Evolutionary conservation across 78 protist species (phyloP), one percentile per base, ranked within the genome.

Genomic region (Creolimax fragrantissima): DNA sequence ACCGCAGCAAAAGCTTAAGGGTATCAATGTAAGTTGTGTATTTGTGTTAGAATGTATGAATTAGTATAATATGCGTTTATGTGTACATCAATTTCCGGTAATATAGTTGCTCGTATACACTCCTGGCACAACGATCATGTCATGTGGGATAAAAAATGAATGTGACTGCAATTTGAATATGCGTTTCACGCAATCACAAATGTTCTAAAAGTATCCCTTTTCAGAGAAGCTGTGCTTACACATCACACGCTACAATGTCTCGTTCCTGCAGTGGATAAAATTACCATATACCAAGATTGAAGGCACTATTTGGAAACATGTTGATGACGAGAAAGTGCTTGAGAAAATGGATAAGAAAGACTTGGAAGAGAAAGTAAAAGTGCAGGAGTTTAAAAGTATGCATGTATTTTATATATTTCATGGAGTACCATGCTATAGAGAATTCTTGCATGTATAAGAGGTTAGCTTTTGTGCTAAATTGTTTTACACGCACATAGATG

Each of bases 31-130:
- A 24, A 4, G 67, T 89, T 3, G 2, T 45, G 92, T 89, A 43
- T 3, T 35, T 89, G 92, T 58, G 91, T 11, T 41, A 7, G 81
- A 58, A 41, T 44, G 81, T 89, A 43, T n/a, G 42, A 58, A 81
- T 44, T 74, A 58, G 91, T 44, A 81, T 45, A 39, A 4, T 89
- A 43, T 45, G 81, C 32, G 42, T 41, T n/a, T 42, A 41, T 36
- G 92, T 45, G 92, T 89, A 85, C 11, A 44, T 45, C 88, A n/a
- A 47, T 58, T 83, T 11, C 45, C 47, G 91, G 39, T 42, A 47
- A 43, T 43, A 35, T 88, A 43, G 3, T 41, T 88, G 24, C 42
- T 5, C 43, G 7, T 2, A 3, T 58, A 17, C 17, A 17, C 17
- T 11, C 17, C 17, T 11, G 74, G 74, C 17, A 17, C 47, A 32